A percentile compares a stretch with the other conserved stretches of the same genome.
These are phyloP conservation scores for Aphanomyces euteiches DNA, from an alignment of 352 stramenopile species.

Conservation along the genomic window DNA sequence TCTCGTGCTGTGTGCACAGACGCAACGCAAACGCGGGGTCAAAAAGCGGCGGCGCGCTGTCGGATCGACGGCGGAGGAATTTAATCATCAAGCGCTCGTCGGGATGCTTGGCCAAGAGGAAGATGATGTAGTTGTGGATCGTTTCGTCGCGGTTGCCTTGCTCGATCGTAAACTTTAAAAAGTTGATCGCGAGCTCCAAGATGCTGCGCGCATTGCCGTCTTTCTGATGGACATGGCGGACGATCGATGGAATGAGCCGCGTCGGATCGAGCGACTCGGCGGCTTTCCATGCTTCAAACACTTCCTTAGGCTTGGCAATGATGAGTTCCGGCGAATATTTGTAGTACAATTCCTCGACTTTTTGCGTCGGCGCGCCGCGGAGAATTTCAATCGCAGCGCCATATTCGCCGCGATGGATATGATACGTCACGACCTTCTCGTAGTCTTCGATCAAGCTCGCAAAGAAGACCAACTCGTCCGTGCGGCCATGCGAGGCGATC, in stretches of 20 bases:
- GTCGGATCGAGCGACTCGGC: conserved; percentile 86
- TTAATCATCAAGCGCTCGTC: conserved; percentile 87
- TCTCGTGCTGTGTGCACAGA: conserved; percentile 89
- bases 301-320: conserved; percentile 85
- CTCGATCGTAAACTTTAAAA: conserved; percentile 92
- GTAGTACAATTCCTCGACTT: conserved; percentile 92
- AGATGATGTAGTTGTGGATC: conserved; percentile 92
- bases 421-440: conserved; percentile 91
- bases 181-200: conserved; percentile 88
- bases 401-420: conserved; percentile 88
- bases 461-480: conserved; percentile 90
- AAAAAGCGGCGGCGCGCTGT: conserved; percentile 82
- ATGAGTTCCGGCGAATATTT: conserved; percentile 93
- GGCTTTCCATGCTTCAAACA: conserved; percentile 90
- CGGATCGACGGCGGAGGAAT: conserved; percentile 82
- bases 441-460: conserved; percentile 92
- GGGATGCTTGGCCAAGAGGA: conserved; percentile 85
- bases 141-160: conserved; percentile 85
- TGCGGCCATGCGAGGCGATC: conserved; percentile 88
- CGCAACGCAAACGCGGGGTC: conserved; percentile 90
- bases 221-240: conserved; percentile 85
- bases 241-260: conserved; percentile 90
- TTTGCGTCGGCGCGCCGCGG: conserved; percentile 81
- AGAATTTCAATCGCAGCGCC: conserved; percentile 85
- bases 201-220: conserved; percentile 46